These are phyloP conservation scores for Penicillium hesseltinei DNA, from an alignment of 2,329 filamentous ascomycete species.

Conservation along the genomic window DNA sequence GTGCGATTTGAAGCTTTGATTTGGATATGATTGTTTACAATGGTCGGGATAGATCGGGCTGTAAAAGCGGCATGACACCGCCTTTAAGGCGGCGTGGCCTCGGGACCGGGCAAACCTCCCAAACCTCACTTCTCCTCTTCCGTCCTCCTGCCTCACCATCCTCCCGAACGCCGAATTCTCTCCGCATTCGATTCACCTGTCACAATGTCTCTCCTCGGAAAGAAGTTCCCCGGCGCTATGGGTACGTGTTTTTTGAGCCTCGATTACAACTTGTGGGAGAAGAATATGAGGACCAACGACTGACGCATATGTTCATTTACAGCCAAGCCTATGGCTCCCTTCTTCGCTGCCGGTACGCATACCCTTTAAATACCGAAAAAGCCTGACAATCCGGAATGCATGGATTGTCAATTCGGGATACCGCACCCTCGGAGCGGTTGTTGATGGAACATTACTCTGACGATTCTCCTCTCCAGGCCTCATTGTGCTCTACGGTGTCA, in stretches of 20 bases:
- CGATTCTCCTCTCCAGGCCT: conserved; percentile 56
- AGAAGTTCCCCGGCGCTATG: conserved; percentile 78
- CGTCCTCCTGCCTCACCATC: conserved; percentile 31
- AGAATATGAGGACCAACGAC: conserved; percentile 22
- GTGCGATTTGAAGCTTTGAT: background rate
- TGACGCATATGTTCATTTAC: conserved; percentile 34
- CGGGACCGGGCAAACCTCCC: conserved; percentile 39
- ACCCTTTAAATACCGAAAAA: background rate
- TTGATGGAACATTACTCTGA: conserved; percentile 24
- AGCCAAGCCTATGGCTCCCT: conserved; percentile 91
- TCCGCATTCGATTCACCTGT: conserved; percentile 37
- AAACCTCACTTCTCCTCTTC: conserved; percentile 36
- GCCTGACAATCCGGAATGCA: background rate
- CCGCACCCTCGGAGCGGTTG: background rate
- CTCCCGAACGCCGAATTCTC: conserved; percentile 27
- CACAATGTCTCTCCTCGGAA: conserved; percentile 77
- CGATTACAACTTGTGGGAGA: background rate
- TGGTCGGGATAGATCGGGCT: conserved; percentile 22
- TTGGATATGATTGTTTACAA: conserved; percentile 27
- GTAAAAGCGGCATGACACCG: conserved; percentile 31
- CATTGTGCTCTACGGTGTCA: conserved; percentile 88
- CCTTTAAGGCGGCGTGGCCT: conserved; percentile 27
- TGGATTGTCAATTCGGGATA: background rate
- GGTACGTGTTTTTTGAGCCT: conserved; percentile 55
- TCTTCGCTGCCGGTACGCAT: conserved; percentile 87